A percentile compares a stretch with the other conserved stretches of the same genome.
These are phyloP conservation scores for Candida pseudofarinosa DNA, from an alignment of 805 yeast species.

Conservation along the genomic window DNA sequence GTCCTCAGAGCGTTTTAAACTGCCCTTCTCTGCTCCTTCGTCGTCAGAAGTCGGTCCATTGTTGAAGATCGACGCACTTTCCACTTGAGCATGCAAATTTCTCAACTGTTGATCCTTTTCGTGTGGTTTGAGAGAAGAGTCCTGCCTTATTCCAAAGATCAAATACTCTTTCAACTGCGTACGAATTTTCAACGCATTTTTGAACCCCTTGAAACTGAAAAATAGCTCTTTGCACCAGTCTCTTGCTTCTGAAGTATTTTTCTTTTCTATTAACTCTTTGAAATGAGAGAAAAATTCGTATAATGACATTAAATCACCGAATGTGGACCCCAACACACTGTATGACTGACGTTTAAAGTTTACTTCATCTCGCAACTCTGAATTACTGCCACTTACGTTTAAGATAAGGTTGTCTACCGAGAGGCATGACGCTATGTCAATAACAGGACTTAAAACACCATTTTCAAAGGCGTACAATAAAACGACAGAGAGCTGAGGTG, in stretches of 20 bases:
- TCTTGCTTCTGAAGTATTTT: slow-evolving; percentile 50
- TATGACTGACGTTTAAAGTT: slow-evolving; percentile 67
- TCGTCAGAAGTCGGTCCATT: slow-evolving; percentile 10
- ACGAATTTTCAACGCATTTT: slow-evolving; percentile 70
- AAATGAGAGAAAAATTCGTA: slow-evolving; percentile 70
- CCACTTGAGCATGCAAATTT: slow-evolving; percentile 20
- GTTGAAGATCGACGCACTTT: not conserved
- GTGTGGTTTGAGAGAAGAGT: slow-evolving; percentile 22
- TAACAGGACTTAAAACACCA: slow-evolving; percentile 58
- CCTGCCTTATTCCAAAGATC: slow-evolving; percentile 44
- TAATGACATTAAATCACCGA: slow-evolving; percentile 81
- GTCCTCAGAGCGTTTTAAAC: slow-evolving; percentile 35
- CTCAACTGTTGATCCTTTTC: slow-evolving; percentile 25
- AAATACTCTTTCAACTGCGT: slow-evolving; percentile 72
- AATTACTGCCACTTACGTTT: slow-evolving; percentile 57
- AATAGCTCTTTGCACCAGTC: slow-evolving; percentile 82
- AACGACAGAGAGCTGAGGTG: slow-evolving; percentile 90
- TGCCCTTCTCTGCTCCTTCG: slow-evolving; percentile 17
- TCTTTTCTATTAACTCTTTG: slow-evolving; percentile 22
- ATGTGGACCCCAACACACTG: slow-evolving; percentile 64
- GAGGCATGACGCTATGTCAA: slow-evolving; percentile 88
- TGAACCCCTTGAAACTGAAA: slow-evolving; percentile 74
- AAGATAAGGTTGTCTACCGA: slow-evolving; percentile 85
- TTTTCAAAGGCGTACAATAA: slow-evolving; percentile 63
- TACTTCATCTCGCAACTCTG: slow-evolving; percentile 79